Evolutionary conservation across 345 rosid species (phyloP).

Genomic region (Aethionema arabicum): DNA sequence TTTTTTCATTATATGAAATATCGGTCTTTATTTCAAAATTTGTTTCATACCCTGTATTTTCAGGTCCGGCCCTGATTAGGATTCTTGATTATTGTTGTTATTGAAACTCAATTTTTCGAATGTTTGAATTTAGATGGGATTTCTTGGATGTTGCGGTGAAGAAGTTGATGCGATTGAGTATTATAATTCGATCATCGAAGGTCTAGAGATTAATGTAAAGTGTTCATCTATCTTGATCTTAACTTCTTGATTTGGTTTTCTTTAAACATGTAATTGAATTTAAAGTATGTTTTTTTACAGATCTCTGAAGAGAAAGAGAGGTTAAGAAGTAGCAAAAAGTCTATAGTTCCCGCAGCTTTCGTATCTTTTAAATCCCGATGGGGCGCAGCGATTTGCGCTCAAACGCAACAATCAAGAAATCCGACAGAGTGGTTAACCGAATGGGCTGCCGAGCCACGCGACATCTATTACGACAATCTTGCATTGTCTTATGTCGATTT

Average conservation of each 20-base stretch:
- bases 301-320: slow-evolving; percentile 62
- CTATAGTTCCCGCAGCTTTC: slow-evolving; percentile 78
- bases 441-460: slow-evolving; percentile 96
- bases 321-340: slow-evolving; percentile 48
- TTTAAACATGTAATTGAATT: not conserved
- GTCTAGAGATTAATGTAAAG: slow-evolving; percentile 54
- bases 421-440: slow-evolving; percentile 91
- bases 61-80: too few relatives aligned
- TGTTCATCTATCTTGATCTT: not conserved
- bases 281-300: slow-evolving; percentile 41
- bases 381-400: slow-evolving; percentile 97
- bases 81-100: not conserved
- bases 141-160: slow-evolving; percentile 74
- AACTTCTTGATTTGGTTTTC: slow-evolving; percentile 7
- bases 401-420: slow-evolving; percentile 85
- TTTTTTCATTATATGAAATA: too few relatives aligned
- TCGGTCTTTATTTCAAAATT: too few relatives aligned
- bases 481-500: slow-evolving; percentile 88
- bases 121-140: slow-evolving; percentile 57
- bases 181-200: slow-evolving; percentile 61
- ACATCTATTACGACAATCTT: slow-evolving; percentile 78
- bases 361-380: slow-evolving; percentile 88
- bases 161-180: slow-evolving; percentile 75
- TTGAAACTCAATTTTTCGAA: slow-evolving; percentile 8
- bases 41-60: too few relatives aligned